Evolutionary conservation across 805 yeast species (phyloP).

Genomic region (Yarrowia keelungensis): DNA sequence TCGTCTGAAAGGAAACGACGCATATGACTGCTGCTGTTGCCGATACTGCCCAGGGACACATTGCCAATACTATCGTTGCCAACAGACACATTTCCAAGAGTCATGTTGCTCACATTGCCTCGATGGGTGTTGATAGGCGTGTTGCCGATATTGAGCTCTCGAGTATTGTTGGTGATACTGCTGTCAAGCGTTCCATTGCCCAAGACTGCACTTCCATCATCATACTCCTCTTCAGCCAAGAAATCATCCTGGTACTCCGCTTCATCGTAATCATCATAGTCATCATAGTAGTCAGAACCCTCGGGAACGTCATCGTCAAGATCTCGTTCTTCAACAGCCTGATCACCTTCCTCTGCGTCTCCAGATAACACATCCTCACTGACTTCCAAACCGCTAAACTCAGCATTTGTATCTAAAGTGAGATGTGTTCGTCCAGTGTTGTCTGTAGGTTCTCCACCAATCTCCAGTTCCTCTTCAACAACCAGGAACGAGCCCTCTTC

Average conservation of each 20-base stretch:
- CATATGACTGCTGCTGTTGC: conserved; percentile 27
- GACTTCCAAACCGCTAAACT: conserved; percentile 30
- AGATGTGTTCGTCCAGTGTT: conserved; percentile 27
- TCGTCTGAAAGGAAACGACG: conserved; percentile 14
- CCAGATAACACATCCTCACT: conserved; percentile 12
- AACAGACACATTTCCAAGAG: conserved; percentile 30
- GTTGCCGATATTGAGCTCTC: conserved; percentile 26
- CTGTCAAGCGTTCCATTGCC: conserved; percentile 13
- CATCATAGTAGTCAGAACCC: conserved; percentile 33
- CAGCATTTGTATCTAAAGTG: conserved; percentile 19
- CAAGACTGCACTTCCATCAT: conserved; percentile 12
- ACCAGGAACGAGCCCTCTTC: conserved; percentile 41
- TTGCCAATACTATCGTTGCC: conserved; percentile 36
- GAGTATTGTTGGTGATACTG: conserved; percentile 14
- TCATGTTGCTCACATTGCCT: conserved; percentile 26
- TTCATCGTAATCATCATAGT: conserved; percentile 28
- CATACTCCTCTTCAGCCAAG: conserved; percentile 36
- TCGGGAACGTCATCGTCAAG: conserved; percentile 45
- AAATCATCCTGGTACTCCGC: conserved; percentile 35
- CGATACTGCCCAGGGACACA: conserved; percentile 25
- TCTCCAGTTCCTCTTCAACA: conserved; percentile 43
- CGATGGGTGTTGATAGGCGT: conserved; percentile 3
- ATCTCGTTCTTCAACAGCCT: conserved; percentile 38
- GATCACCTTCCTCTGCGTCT: conserved; percentile 1
- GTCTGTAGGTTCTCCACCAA: conserved; percentile 35